These are phyloP conservation scores for Rhynchospora pubera DNA, from an alignment of 176 grass and related monocot species.

Conservation along the genomic window DNA sequence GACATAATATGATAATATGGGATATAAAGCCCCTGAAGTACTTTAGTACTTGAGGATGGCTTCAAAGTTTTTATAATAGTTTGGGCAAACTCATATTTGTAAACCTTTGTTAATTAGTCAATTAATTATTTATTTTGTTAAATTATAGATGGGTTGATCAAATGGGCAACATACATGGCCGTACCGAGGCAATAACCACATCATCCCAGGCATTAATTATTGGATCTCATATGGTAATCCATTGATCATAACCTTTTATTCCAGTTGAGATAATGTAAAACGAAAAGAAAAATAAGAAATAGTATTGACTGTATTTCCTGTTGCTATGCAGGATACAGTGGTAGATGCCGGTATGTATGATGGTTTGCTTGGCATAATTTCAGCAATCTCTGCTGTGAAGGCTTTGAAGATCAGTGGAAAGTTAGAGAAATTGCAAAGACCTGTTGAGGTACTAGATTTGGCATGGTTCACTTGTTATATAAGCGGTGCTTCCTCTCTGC, in stretches of 20 bases:
- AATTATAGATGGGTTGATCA: slow-evolving; percentile 76
- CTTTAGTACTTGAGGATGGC: background rate
- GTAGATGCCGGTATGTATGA: slow-evolving; percentile 96
- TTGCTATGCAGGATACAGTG: slow-evolving; percentile 68
- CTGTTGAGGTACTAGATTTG: slow-evolving; percentile 57
- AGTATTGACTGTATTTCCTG: background rate
- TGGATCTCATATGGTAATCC: slow-evolving; percentile 75
- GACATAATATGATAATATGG: background rate
- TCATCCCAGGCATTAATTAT: slow-evolving; percentile 49
- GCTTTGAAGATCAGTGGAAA: slow-evolving; percentile 65
- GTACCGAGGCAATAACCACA: slow-evolving; percentile 40
- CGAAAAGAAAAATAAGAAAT: background rate
- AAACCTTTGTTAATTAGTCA: background rate
- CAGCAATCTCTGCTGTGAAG: slow-evolving; percentile 80
- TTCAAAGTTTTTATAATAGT: background rate
- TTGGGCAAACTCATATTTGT: background rate
- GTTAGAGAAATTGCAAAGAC: slow-evolving; percentile 53
- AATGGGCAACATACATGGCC: slow-evolving; percentile 89
- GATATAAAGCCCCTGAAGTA: background rate
- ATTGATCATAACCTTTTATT: background rate
- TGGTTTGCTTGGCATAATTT: slow-evolving; percentile 68
- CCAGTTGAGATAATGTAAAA: background rate
- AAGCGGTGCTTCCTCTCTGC: background rate
- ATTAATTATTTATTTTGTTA: background rate
- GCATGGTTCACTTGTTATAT: background rate